phyloP scores from a whole-genome alignment of 768 basidiomycete species.

The Daedalea quercina region DNA sequence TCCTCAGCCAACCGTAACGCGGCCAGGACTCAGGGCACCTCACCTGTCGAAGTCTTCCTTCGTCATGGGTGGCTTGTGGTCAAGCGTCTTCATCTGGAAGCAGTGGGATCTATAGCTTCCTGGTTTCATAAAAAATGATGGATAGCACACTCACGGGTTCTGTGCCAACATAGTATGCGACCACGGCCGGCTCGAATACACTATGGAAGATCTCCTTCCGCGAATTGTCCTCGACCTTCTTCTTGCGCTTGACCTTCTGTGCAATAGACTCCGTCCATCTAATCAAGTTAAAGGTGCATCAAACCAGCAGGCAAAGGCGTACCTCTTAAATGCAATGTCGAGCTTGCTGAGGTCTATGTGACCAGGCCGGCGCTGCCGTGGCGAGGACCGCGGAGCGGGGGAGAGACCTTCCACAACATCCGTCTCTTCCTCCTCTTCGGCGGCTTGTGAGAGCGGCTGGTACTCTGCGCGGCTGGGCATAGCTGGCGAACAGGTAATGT shows the following conservation, averaged over 20 bases:
- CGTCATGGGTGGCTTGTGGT: constrained; percentile 73
- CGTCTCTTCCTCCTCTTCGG: constrained; percentile 34
- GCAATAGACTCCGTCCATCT: constrained; percentile 88
- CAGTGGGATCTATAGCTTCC: not conserved
- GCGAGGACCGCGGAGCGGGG: constrained; percentile 20
- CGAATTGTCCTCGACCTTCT: constrained; percentile 57
- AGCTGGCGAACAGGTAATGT: not conserved
- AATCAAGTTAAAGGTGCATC: not conserved
- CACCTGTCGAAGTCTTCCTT: constrained; percentile 67
- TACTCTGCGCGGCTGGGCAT: constrained; percentile 43
- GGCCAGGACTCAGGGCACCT: constrained; percentile 20
- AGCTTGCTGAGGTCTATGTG: constrained; percentile 75
- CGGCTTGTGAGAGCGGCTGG: constrained; percentile 37
- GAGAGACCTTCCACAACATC: constrained; percentile 28
- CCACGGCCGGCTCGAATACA: constrained; percentile 64
- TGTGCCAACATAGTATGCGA: constrained; percentile 17
- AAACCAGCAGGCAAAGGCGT: constrained; percentile 6
- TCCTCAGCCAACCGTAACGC: constrained; percentile 2
- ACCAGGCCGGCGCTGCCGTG: constrained; percentile 37
- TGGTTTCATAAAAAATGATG: constrained; percentile 2
- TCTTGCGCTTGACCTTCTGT: constrained; percentile 77
- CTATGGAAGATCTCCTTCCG: constrained; percentile 74
- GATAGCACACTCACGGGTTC: constrained; percentile 29
- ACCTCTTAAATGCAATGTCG: constrained; percentile 82
- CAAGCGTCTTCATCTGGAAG: constrained; percentile 65